Evolutionary conservation across 192 early-diverging fungal species (phyloP).

Genomic region (Pilobolus umbonatus): DNA sequence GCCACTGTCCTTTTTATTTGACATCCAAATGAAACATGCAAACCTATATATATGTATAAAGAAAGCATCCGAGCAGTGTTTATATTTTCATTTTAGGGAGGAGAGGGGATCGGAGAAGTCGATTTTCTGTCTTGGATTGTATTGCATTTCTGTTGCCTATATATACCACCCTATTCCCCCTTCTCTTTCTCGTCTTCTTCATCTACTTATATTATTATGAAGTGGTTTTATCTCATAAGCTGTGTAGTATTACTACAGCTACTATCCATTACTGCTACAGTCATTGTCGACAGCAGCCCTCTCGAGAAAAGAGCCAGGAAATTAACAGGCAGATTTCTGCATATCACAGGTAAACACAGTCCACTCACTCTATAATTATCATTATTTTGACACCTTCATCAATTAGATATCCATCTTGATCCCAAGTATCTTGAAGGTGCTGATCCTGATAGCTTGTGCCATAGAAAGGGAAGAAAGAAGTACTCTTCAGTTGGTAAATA

Average conservation of each 20-base stretch:
- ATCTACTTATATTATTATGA: background rate
- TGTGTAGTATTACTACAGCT: background rate
- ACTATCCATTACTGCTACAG: background rate
- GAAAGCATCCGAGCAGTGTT: too few relatives aligned
- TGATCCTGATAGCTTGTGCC: slow-evolving; percentile 31
- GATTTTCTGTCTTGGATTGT: too few relatives aligned
- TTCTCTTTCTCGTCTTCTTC: background rate
- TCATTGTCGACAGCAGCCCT: background rate
- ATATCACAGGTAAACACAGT: slow-evolving; percentile 27
- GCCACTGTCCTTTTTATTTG: too few relatives aligned
- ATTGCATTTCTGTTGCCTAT: too few relatives aligned
- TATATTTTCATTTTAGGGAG: too few relatives aligned
- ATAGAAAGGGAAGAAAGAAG: slow-evolving; percentile 16
- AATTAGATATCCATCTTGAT: slow-evolving; percentile 40
- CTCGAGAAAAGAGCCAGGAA: slow-evolving; percentile 4
- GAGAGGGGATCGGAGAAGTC: too few relatives aligned
- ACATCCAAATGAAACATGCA: too few relatives aligned
- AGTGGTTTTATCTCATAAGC: slow-evolving; percentile 1
- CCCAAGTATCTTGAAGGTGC: slow-evolving; percentile 23
- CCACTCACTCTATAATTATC: background rate
- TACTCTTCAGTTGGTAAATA: slow-evolving; percentile 31
- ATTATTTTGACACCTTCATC: background rate
- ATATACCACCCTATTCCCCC: background rate
- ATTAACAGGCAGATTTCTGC: slow-evolving; percentile 26
- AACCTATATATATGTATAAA: too few relatives aligned